phyloP scores from a whole-genome alignment of 768 basidiomycete species.

The Sporobolomyces pararoseus region DNA sequence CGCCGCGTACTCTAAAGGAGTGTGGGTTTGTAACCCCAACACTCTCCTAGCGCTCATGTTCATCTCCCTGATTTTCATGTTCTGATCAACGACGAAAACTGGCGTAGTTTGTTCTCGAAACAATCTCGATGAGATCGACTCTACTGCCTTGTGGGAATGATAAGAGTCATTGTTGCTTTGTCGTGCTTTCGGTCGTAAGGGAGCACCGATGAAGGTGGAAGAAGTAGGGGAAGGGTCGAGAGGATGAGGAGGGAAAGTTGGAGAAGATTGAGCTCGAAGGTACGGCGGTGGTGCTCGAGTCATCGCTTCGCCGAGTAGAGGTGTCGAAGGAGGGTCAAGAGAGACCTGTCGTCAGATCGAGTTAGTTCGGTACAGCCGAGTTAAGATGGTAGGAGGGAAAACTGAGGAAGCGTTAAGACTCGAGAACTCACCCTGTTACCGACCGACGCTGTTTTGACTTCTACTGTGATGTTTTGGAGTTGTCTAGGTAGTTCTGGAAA shows the following conservation, averaged over 20 bases:
- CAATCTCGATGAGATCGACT: not conserved
- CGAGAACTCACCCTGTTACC: no score
- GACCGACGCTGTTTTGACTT: no score
- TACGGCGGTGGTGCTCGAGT: conserved; percentile 9
- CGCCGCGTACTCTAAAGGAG: not conserved
- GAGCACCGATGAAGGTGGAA: conserved; percentile 11
- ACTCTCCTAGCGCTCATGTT: not conserved
- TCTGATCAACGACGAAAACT: not conserved
- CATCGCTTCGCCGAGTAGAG: not conserved
- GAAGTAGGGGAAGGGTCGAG: conserved; percentile 7
- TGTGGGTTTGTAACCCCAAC: not conserved
- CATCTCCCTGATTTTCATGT: not conserved
- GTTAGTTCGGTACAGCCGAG: conserved; percentile 1
- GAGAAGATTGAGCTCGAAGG: conserved; percentile 16
- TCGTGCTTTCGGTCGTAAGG: not conserved
- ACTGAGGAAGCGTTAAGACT: no score
- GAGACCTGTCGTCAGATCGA: not conserved
- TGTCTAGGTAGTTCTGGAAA: no score
- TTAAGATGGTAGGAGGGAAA: not conserved
- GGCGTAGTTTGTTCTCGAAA: not conserved
- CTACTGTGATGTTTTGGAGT: no score
- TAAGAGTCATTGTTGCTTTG: no score
- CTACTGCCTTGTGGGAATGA: not conserved
- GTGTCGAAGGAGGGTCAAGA: no score
- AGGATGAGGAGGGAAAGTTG: not conserved